Conservation (phyloP, 2,329 filamentous ascomycete species). For the Paraconiothyrium sp. region DNA sequence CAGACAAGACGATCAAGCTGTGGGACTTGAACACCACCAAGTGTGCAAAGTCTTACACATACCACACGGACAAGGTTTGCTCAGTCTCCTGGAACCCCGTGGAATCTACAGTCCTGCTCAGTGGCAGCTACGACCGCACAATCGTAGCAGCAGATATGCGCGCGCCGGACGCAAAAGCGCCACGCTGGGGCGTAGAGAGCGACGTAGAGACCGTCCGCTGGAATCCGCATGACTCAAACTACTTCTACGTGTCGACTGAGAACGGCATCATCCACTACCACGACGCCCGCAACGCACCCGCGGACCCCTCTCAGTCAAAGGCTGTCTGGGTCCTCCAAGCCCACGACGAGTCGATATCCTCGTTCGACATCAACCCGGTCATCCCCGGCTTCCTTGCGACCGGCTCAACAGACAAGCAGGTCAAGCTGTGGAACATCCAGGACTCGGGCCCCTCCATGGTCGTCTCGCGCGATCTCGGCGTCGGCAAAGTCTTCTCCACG, state of each 20-base stretch:
- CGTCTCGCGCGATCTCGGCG: conserved; percentile 87
- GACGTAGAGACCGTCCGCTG: conserved; percentile 93
- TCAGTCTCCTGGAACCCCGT: conserved; percentile 91
- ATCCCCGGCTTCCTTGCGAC: conserved; percentile 95
- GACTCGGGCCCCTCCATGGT: conserved; percentile 86
- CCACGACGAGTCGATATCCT: conserved; percentile 89
- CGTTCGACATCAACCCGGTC: conserved; percentile 88
- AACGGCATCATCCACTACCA: conserved; percentile 91
- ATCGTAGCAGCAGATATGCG: conserved; percentile 97
- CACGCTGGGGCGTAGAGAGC: conserved; percentile 92
- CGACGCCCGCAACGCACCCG: conserved; percentile 80
- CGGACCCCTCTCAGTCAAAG: conserved; percentile 78
- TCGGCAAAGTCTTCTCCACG: conserved; percentile 93
- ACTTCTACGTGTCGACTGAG: conserved; percentile 95
- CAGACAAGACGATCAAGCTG: conserved; percentile 96
- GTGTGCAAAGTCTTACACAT: conserved; percentile 93
- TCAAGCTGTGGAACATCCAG: conserved; percentile 96
- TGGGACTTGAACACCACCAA: conserved; percentile 94
- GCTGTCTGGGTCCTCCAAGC: conserved; percentile 95
- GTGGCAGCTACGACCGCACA: conserved; percentile 93
- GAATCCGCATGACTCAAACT: conserved; percentile 92
- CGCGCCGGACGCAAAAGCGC: conserved; percentile 81
- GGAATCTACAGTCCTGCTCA: conserved; percentile 88
- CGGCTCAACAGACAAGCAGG: conserved; percentile 90
- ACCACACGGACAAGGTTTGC: conserved; percentile 98